Percentiles rank a stretch among this genome's conserved stretches.
phyloP scores from a whole-genome alignment of 805 yeast species.

The Sugiyamaella valdiviana region DNA sequence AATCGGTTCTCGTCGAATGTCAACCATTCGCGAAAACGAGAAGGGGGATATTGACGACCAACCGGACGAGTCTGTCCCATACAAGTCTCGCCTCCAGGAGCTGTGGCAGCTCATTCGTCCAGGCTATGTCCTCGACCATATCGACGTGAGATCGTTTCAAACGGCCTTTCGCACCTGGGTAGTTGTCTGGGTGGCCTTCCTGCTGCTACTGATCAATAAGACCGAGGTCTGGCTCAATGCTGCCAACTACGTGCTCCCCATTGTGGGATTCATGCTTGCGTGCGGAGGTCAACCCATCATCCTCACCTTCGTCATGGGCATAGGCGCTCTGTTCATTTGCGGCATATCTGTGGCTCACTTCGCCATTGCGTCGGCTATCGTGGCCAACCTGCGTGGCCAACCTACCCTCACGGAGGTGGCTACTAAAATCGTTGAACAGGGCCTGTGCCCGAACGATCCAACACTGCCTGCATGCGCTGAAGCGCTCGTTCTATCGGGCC shows the following conservation, averaged over 20 bases:
- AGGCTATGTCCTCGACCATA: conserved; percentile 22
- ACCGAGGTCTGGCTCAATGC: conserved; percentile 25
- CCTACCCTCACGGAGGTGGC: conserved; percentile 14
- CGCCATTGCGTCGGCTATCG: conserved; percentile 23
- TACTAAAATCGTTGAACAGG: conserved; percentile 13
- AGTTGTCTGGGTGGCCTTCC: conserved; percentile 21
- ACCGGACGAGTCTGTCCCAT: not conserved
- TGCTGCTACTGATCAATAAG: conserved; percentile 18
- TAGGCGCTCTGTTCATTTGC: conserved; percentile 15
- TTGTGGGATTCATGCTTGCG: conserved; percentile 23
- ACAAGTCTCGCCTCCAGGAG: not conserved
- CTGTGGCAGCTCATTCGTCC: conserved; percentile 7
- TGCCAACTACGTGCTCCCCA: conserved; percentile 23
- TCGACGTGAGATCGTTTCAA: conserved; percentile 22
- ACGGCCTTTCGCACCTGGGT: conserved; percentile 25
- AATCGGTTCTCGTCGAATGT: not conserved
- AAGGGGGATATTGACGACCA: not conserved
- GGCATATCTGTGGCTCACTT: conserved; percentile 12
- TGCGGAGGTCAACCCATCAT: conserved; percentile 25
- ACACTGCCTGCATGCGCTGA: conserved; percentile 17
- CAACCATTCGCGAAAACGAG: not conserved
- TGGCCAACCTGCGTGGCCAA: conserved; percentile 22
- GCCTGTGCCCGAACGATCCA: conserved; percentile 20
- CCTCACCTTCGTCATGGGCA: conserved; percentile 16
- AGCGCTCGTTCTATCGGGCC: conserved; percentile 20